A percentile compares a stretch with the other conserved stretches of the same genome.
Evolutionary conservation across 257 asterid genomes (phyloP).

Genomic region (Rehmannia glutinosa): DNA sequence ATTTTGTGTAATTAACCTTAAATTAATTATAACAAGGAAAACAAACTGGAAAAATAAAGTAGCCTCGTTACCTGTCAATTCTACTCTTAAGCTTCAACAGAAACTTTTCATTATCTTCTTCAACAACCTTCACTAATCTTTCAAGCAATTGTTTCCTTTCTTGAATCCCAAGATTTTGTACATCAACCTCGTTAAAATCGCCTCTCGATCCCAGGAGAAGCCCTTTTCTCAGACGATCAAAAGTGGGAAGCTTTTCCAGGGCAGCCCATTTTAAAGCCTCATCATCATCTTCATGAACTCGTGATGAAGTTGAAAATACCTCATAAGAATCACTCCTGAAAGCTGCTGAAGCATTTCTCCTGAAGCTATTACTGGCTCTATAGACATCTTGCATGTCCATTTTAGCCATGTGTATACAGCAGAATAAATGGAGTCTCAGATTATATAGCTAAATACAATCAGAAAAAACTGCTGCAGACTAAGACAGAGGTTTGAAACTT

Average conservation of each 20-base stretch:
- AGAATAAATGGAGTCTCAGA: too few species aligned
- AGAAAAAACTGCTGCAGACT: too few species aligned
- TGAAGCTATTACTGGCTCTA: constrained; percentile 15
- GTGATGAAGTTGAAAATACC: constrained; percentile 22
- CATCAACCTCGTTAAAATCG: constrained; percentile 8
- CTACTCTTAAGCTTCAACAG: constrained; percentile 12
- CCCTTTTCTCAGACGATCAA: constrained; percentile 30
- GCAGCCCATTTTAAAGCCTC: constrained; percentile 37
- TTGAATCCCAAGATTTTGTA: constrained; percentile 5
- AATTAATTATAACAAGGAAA: background rate
- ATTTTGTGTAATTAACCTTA: too few species aligned
- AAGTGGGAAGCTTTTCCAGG: constrained; percentile 32
- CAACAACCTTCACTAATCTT: constrained; percentile 16
- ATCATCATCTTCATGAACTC: constrained; percentile 30
- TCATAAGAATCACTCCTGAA: constrained; percentile 20
- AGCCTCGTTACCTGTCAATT: constrained; percentile 15
- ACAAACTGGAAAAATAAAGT: background rate
- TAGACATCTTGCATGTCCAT: constrained; percentile 1
- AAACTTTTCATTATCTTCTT: constrained; percentile 20
- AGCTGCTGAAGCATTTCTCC: constrained; percentile 16
- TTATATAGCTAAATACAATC: too few species aligned
- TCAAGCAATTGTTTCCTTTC: constrained; percentile 14
- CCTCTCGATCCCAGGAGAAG: constrained; percentile 18
- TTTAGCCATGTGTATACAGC: background rate
- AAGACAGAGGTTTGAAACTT: too few species aligned